Evolutionary conservation across 306 rosid species (phyloP), one percentile per base, ranked within the genome.

Genomic region (Dalbergia cochinchinensis): DNA sequence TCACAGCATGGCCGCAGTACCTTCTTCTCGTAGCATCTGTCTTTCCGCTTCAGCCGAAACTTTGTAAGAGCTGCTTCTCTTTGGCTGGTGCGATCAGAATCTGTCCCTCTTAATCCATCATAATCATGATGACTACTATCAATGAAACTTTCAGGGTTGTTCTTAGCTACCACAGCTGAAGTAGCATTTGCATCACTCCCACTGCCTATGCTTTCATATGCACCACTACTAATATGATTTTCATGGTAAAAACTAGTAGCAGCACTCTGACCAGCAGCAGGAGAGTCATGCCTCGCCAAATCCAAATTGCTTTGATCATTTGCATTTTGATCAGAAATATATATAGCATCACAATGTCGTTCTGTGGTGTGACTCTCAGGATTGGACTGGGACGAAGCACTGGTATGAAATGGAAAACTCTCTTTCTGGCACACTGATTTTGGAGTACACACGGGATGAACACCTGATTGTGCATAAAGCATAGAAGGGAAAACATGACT

Each of bases 41-140:
- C 94, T 71, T 94, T 92, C 66, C 97, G 84, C 86, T 94, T 92
- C 86, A 94, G 76, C 18, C 94, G 77, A 70, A 94, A 94, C 88
- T 94, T 94, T 13, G 84, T 82, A 71, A 94, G 88, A 74, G 98
- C 98, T 41, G 92, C 97, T 90, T 94, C 96, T 68, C 97, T 90
- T 60, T 85, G 92, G 80, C 81, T 90, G 48, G 78, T 68, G 18
- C 76, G 87, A 78, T 73, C 82, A 71, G 89, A 80, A 79, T 85
- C 88, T 73, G 74, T 44, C 33, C 83, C 86, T 82, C 71, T 71
- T 55, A 26, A 48, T 59, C 83, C 88, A 41, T 86, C 93, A 73
- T 74, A 75, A 68, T 76, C 45, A 9, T 7, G 45, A 6, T 22
- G 59, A 61, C 86, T 70, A 18, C 76, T 64, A 47, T 74, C 84